phyloP scores from a whole-genome alignment of 129 eudicot genomes.

The Tagetes patula region DNA sequence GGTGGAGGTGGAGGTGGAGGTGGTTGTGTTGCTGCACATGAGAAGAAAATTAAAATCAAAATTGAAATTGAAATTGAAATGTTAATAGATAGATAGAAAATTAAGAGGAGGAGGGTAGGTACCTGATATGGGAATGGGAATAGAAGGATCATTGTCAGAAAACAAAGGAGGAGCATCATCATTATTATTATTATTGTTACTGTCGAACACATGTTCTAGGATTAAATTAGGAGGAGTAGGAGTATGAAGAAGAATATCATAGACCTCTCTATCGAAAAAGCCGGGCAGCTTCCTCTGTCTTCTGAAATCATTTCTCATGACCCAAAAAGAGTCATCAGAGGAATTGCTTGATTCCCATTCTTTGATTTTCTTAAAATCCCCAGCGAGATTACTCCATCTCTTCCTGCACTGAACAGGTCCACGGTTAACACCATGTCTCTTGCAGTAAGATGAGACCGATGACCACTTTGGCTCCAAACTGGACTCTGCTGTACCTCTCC shows the following conservation, averaged over 20 bases:
- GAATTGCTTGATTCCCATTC: slow-evolving; percentile 69
- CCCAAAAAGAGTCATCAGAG: slow-evolving; percentile 75
- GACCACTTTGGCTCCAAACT: slow-evolving; percentile 82
- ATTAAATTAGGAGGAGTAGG: no score
- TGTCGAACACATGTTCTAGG: slow-evolving; percentile 51
- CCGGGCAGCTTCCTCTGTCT: slow-evolving; percentile 86
- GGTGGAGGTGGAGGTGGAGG: slow-evolving; percentile 16
- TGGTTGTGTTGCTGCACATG: slow-evolving; percentile 41
- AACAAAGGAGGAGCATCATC: slow-evolving; percentile 30
- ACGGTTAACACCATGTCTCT: slow-evolving; percentile 82
- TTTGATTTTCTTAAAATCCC: slow-evolving; percentile 80
- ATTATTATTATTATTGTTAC: no score
- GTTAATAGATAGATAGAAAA: no score
- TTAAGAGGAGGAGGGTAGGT: no score
- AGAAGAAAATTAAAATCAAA: neutral
- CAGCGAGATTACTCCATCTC: slow-evolving; percentile 90
- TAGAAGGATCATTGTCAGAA: slow-evolving; percentile 39
- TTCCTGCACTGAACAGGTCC: slow-evolving; percentile 97
- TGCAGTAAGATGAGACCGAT: slow-evolving; percentile 77
- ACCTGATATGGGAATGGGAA: slow-evolving; percentile 49
- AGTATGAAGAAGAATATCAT: slow-evolving; percentile 37
- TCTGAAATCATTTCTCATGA: slow-evolving; percentile 85
- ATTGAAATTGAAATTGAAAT: no score
- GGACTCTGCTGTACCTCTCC: slow-evolving; percentile 38
- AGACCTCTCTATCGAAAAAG: slow-evolving; percentile 81